Evolutionary conservation across 129 eudicot genomes (phyloP).

Genomic region (Pseudognaphalium luteoalbum): DNA sequence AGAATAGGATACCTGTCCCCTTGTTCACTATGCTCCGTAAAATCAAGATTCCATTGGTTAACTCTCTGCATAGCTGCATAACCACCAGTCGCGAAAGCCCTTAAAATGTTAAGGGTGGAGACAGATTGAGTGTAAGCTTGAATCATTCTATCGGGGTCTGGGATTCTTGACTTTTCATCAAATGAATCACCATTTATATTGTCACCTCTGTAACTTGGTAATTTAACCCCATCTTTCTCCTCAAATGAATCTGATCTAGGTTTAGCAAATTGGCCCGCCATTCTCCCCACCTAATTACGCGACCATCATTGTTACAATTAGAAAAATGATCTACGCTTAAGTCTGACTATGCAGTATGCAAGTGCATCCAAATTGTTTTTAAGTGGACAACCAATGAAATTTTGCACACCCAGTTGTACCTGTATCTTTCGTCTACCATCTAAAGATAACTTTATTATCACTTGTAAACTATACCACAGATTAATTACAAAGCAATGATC

Average conservation of each 20-base stretch:
- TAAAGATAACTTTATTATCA: background rate
- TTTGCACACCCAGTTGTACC: background rate
- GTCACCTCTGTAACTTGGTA: slow-evolving; percentile 88
- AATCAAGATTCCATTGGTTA: slow-evolving; percentile 88
- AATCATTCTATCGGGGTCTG: slow-evolving; percentile 79
- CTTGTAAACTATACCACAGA: background rate
- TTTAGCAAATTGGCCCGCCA: slow-evolving; percentile 98
- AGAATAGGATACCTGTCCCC: slow-evolving; percentile 64
- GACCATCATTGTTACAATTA: slow-evolving; percentile 1
- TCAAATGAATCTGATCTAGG: slow-evolving; percentile 84
- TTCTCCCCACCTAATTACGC: slow-evolving; percentile 76
- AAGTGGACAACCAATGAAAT: background rate
- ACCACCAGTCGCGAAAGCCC: slow-evolving; percentile 94
- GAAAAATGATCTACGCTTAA: background rate
- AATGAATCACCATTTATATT: slow-evolving; percentile 80
- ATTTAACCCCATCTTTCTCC: slow-evolving; percentile 83
- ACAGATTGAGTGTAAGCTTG: slow-evolving; percentile 88
- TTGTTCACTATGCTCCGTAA: slow-evolving; percentile 82
- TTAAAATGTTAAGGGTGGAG: slow-evolving; percentile 79
- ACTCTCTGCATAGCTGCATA: slow-evolving; percentile 98
- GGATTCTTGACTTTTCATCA: slow-evolving; percentile 74
- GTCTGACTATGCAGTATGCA: background rate
- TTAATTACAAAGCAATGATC: background rate
- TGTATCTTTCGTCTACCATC: background rate
- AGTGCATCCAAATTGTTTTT: background rate